These are phyloP conservation scores for Ceratocystis destructans DNA, from an alignment of 2,329 filamentous ascomycete genomes.

Conservation along the genomic window DNA sequence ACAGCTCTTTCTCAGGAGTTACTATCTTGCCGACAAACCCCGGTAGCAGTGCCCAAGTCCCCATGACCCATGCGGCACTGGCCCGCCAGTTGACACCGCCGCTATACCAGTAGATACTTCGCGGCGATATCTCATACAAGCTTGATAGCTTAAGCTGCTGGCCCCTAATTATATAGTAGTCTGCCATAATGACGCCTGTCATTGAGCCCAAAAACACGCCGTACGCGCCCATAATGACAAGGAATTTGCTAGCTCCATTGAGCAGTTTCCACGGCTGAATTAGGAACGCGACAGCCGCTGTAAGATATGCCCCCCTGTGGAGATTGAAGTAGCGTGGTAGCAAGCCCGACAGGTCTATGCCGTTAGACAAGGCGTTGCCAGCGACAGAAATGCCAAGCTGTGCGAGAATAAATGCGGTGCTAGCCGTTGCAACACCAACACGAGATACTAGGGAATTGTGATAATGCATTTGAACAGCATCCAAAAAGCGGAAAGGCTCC, in stretches of 20 bases:
- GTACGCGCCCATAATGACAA: slow-evolving; percentile 26
- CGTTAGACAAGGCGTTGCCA: slow-evolving; percentile 17
- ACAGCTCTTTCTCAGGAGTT: slow-evolving; percentile 21
- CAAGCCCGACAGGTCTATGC: slow-evolving; percentile 19
- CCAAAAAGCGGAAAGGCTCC: slow-evolving; percentile 35
- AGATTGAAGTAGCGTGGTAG: slow-evolving; percentile 19
- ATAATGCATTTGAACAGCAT: slow-evolving; percentile 29
- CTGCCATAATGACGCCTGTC: slow-evolving; percentile 29
- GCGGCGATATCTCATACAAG: slow-evolving; percentile 28
- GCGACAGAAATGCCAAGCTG: slow-evolving; percentile 22
- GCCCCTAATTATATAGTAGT: slow-evolving; percentile 29
- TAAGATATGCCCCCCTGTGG: slow-evolving; percentile 16
- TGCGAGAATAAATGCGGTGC: slow-evolving; percentile 33
- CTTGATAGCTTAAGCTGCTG: slow-evolving; percentile 29
- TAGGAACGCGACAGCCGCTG: slow-evolving; percentile 13
- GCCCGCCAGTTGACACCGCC: slow-evolving; percentile 30
- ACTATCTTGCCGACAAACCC: slow-evolving; percentile 28
- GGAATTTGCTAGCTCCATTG: slow-evolving; percentile 23
- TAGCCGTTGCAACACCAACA: slow-evolving; percentile 23
- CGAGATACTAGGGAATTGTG: slow-evolving; percentile 22
- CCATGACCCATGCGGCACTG: slow-evolving; percentile 30
- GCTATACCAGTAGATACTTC: slow-evolving; percentile 32
- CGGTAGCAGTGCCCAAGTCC: slow-evolving; percentile 29
- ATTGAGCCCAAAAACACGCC: slow-evolving; percentile 30
- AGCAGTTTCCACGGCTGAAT: slow-evolving; percentile 26